Evolutionary conservation across 2,329 filamentous ascomycete species (phyloP).

Genomic region (Neofusicoccum umdonicola): DNA sequence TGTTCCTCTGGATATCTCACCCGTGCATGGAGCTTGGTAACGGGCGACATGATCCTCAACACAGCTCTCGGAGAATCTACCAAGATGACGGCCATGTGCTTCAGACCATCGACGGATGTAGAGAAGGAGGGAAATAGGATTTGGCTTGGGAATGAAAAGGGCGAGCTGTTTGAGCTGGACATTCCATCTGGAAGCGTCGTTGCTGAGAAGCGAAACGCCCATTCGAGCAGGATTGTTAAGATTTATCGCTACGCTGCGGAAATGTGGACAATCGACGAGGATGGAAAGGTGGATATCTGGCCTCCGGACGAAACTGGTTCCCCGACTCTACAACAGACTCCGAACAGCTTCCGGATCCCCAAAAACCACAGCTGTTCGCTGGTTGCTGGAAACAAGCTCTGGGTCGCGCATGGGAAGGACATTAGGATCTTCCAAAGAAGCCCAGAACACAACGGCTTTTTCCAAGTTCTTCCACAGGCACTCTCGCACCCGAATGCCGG

Average conservation of each 20-base stretch:
- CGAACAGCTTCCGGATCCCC: conserved; percentile 74
- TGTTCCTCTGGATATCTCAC: conserved; percentile 87
- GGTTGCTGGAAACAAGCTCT: conserved; percentile 78
- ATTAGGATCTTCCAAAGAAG: conserved; percentile 80
- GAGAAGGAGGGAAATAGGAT: conserved; percentile 77
- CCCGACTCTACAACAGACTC: conserved; percentile 71
- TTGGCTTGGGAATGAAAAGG: conserved; percentile 87
- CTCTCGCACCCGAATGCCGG: conserved; percentile 71
- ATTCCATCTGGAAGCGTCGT: conserved; percentile 70
- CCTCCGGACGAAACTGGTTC: conserved; percentile 71
- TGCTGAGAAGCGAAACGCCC: conserved; percentile 66
- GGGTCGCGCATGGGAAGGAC: conserved; percentile 85
- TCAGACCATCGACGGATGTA: conserved; percentile 76
- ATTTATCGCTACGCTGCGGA: conserved; percentile 86
- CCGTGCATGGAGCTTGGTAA: conserved; percentile 79
- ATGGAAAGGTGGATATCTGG: conserved; percentile 85
- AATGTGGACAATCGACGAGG: conserved; percentile 91
- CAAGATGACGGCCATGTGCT: conserved; percentile 76
- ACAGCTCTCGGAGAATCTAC: conserved; percentile 64
- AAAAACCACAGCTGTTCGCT: conserved; percentile 86
- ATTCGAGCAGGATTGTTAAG: conserved; percentile 73
- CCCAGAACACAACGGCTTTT: conserved; percentile 63
- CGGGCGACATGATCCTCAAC: conserved; percentile 80
- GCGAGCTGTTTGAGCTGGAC: conserved; percentile 88
- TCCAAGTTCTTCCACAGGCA: conserved; percentile 72